A percentile compares a stretch with the other conserved stretches of the same genome.
These are phyloP conservation scores for Penicillium cinerascens DNA, from an alignment of 495 filamentous ascomycete genomes.

Conservation along the genomic window DNA sequence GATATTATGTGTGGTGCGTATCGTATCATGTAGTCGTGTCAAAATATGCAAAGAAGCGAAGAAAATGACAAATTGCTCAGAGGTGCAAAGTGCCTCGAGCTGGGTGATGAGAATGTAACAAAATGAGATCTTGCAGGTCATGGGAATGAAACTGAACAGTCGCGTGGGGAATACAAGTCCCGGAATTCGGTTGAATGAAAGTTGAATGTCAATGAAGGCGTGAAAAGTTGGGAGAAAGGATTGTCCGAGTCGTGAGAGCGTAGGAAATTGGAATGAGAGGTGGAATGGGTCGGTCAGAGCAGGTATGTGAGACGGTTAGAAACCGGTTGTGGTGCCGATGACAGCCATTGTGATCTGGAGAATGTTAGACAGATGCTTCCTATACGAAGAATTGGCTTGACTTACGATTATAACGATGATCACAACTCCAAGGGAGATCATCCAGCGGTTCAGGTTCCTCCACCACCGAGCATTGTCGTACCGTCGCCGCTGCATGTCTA, in stretches of 20 bases:
- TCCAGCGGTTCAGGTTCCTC: constrained; percentile 83
- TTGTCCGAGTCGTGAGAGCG: constrained; percentile 14
- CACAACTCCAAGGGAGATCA: constrained; percentile 74
- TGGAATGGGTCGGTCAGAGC: background rate
- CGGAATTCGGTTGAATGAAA: background rate
- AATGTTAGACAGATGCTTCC: constrained; percentile 9
- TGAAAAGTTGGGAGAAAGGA: background rate
- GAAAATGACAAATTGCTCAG: constrained; percentile 10
- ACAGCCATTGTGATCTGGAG: constrained; percentile 55
- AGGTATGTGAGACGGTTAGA: constrained; percentile 23
- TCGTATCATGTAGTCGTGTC: constrained; percentile 36
- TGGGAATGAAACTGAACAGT: background rate
- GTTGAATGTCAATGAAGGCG: constrained; percentile 5
- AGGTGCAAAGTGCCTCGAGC: background rate
- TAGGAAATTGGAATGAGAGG: constrained; percentile 5
- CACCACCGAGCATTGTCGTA: constrained; percentile 89
- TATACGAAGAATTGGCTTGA: constrained; percentile 7
- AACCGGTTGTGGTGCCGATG: constrained; percentile 49
- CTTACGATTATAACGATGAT: constrained; percentile 74
- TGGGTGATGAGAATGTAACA: background rate
- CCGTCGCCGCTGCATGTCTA: constrained; percentile 53
- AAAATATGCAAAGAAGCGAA: constrained; percentile 25
- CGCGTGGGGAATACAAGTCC: background rate
- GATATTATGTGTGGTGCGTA: constrained; percentile 32
- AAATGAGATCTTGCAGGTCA: background rate